A percentile compares a stretch with the other conserved stretches of the same genome.
Conservation (phyloP, 2,329 filamentous ascomycete species). For the Penicillium sp. region DNA sequence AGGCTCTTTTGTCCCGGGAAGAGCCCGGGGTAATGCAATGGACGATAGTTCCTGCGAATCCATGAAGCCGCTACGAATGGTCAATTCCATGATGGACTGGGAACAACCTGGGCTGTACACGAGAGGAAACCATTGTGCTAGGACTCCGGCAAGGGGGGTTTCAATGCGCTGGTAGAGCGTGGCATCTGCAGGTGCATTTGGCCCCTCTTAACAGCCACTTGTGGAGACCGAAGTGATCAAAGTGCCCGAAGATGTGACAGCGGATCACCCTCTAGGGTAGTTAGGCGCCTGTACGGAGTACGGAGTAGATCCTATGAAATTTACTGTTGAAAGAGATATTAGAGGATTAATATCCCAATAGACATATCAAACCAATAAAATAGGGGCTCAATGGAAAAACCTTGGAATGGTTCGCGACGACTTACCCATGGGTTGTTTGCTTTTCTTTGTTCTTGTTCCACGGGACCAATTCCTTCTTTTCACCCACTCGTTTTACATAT, state of each 20-base stretch:
- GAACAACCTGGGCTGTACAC: slow-evolving; percentile 1
- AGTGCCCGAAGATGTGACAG: slow-evolving; percentile 33
- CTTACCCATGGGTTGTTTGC: slow-evolving; percentile 12
- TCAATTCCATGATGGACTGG: slow-evolving; percentile 16
- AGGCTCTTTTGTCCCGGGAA: slow-evolving; percentile 13
- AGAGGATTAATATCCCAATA: background rate
- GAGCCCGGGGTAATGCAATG: slow-evolving; percentile 15
- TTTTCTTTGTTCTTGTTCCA: slow-evolving; percentile 7
- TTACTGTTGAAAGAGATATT: background rate
- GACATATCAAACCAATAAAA: slow-evolving; percentile 1
- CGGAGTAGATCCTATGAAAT: slow-evolving; percentile 10
- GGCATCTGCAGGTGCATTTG: slow-evolving; percentile 31
- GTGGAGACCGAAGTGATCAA: slow-evolving; percentile 29
- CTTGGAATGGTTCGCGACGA: slow-evolving; percentile 10
- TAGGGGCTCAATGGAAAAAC: background rate
- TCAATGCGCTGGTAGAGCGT: slow-evolving; percentile 35
- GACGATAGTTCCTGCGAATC: slow-evolving; percentile 4
- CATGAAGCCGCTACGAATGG: slow-evolving; percentile 2
- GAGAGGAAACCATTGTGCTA: slow-evolving; percentile 9
- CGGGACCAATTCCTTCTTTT: background rate
- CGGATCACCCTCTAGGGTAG: slow-evolving; percentile 28
- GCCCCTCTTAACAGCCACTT: slow-evolving; percentile 10
- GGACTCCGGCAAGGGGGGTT: slow-evolving; percentile 15
- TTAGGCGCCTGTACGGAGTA: slow-evolving; percentile 21
- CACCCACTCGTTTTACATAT: no score